Evolutionary conservation across 208 protist genomes (phyloP).

Genomic region (Leptomonas pyrrhocoris): DNA sequence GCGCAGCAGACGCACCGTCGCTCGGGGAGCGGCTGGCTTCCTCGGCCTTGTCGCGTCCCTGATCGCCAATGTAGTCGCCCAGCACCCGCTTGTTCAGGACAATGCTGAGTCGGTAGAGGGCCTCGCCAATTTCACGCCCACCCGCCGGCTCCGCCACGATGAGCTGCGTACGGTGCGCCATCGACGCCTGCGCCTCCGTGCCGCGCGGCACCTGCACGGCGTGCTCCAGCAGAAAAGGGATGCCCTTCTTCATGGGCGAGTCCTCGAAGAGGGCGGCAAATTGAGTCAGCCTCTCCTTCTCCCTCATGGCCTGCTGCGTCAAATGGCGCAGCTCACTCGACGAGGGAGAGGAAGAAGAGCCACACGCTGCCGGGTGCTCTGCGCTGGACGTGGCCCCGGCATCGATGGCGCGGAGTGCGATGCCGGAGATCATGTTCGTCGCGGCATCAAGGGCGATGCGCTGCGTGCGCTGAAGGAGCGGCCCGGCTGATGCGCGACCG

Average conservation of each 20-base stretch:
- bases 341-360: background rate
- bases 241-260: slow-evolving; percentile 73
- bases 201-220: slow-evolving; percentile 46
- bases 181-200: slow-evolving; percentile 18
- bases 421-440: slow-evolving; percentile 38
- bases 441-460: slow-evolving; percentile 35
- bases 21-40: background rate
- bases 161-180: slow-evolving; percentile 44
- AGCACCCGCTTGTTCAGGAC: slow-evolving; percentile 87
- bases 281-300: slow-evolving; percentile 65
- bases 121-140: slow-evolving; percentile 79
- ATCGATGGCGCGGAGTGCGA: slow-evolving; percentile 31
- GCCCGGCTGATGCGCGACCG: slow-evolving; percentile 5
- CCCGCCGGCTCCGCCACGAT: slow-evolving; percentile 66
- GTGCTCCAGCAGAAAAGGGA: slow-evolving; percentile 77
- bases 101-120: slow-evolving; percentile 72
- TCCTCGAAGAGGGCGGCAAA: slow-evolving; percentile 74
- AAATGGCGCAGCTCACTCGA: background rate
- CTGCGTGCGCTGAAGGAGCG: slow-evolving; percentile 23
- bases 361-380: background rate
- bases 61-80: slow-evolving; percentile 89
- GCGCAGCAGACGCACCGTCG: slow-evolving; percentile 22
- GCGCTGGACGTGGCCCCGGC: background rate
- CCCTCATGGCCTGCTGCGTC: slow-evolving; percentile 27
- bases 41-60: slow-evolving; percentile 57